Evolutionary conservation across 78 protist genomes (phyloP), one percentile per base, ranked within the genome.

Genomic region (Monosiga brevicollis): DNA sequence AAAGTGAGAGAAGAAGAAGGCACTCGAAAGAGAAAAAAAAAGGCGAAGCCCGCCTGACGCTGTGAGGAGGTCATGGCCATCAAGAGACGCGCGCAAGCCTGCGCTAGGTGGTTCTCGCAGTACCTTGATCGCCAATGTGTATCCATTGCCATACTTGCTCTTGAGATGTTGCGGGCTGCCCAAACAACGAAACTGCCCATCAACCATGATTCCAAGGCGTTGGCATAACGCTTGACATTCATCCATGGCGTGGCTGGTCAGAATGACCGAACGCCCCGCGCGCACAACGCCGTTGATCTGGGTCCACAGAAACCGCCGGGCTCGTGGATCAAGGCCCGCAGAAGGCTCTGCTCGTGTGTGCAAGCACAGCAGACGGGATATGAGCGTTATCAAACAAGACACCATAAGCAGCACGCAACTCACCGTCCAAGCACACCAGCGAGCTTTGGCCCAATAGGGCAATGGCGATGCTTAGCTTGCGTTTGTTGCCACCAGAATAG

Each of bases 231-330:
- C 93, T 55, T 87, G 87, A 29, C 81, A 71, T 83, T 92, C 94
- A 86, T 77, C 94, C 94, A 79, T 88, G 75, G 86, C 86, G 76
- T 87, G 92, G 10, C 94, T 80, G 23, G 97, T 95, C 26, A 95
- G 85, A 20, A 95, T 80, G 35, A 92, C 49, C 37, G 86, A 85
- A n/a, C 39, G 70, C 34, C 87, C 86, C 42, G 72, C 43, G 32
- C 39, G 74, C n/a, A 54, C 32, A 36, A 86, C 77, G 55, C 29
- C n/a, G 62, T 24, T 1, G 75, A 94, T 1, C 22, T 54, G 35
- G 76, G 79, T 55, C 96, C 96, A 93, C 54, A 93, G 80, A 62
- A 49, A 55, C 10, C 96, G 86, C 22, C 91, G 86, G 1, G 93
- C 73, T 20, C 62, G 62, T 15, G 62, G 62, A 15, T 49, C n/a